Evolutionary conservation across 768 basidiomycete species (phyloP).

Genomic region (Hortiboletus campestris): DNA sequence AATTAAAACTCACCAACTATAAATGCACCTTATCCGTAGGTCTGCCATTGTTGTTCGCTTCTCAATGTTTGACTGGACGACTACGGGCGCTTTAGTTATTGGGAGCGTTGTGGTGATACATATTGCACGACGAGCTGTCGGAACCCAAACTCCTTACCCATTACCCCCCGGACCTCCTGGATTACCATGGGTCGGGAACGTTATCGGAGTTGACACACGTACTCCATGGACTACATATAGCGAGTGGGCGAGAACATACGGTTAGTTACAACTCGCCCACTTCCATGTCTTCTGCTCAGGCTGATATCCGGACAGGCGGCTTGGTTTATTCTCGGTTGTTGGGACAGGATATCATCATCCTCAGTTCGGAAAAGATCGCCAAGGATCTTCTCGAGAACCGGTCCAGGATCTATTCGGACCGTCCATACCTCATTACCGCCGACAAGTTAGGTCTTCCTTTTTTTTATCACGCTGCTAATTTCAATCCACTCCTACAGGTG

Average conservation of each 20-base stretch:
- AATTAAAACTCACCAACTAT: too few relatives aligned
- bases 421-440: background rate
- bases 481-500: background rate
- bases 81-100: background rate
- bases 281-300: background rate
- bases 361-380: constrained; percentile 9
- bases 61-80: constrained; percentile 3
- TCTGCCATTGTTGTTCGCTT: too few relatives aligned
- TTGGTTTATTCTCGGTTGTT: background rate
- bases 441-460: background rate
- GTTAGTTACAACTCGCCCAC: background rate
- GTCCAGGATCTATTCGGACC: constrained; percentile 11
- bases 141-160: background rate
- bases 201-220: background rate
- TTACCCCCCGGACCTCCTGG: constrained; percentile 13
- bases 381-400: constrained; percentile 7
- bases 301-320: background rate
- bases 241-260: constrained; percentile 8
- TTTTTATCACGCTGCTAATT: background rate
- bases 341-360: constrained; percentile 9
- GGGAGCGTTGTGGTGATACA: background rate
- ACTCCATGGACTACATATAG: constrained; percentile 7
- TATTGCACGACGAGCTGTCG: background rate
- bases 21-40: too few relatives aligned
- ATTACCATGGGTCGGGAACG: constrained; percentile 4